Base-by-base conservation (phyloP, 192 early-diverging fungal species). In the Globomyces pollinis-pini region DNA sequence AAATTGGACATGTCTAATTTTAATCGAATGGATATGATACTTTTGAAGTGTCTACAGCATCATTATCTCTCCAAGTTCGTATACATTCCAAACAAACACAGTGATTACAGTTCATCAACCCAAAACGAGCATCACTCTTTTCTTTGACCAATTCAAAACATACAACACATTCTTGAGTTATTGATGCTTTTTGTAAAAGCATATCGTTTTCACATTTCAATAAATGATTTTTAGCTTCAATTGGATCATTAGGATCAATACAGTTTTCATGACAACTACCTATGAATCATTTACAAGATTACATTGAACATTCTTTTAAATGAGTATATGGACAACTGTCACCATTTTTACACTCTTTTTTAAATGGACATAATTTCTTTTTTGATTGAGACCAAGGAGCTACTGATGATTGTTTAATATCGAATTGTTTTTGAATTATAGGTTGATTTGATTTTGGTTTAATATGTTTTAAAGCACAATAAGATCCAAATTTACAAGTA, bases 1-100 rank as follows among this genome's bases (percentile, higher is more conserved):
- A 81, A 15, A 78, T 75, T 9, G 78, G 78, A 61, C 78, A 81
- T 5, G 23, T 66, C 52, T 69, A n/a, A n/a, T n/a, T n/a, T n/a
- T n/a, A n/a, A n/a, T n/a, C n/a, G n/a, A n/a, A n/a, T n/a, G n/a
- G n/a, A n/a, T n/a, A n/a, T n/a, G n/a, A 77, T 74, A 15, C 68
- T 28, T 8, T 47, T 47, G 44, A 47, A 26, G 67, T 79, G 35
- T 70, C 71, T 71, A 73, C 72, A 1, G 42, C 15, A 35, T 78
- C 69, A 44, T 71, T 69, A 7, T 39, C 59, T 31, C 77, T 57
- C 77, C 77, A 79, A n/a, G 66, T 57, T 47, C 77, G 59, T 20
- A 72, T 69, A 49, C 77, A 79, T 32, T 60, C 57, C 20, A 77
- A 59, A 52, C 77, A 79, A 15, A 72, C 70, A 56, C 78, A 77